A percentile compares a stretch with the other conserved stretches of the same genome.
Conservation (phyloP, 108 stramenopile genomes). For the Nitzschia sp. region DNA sequence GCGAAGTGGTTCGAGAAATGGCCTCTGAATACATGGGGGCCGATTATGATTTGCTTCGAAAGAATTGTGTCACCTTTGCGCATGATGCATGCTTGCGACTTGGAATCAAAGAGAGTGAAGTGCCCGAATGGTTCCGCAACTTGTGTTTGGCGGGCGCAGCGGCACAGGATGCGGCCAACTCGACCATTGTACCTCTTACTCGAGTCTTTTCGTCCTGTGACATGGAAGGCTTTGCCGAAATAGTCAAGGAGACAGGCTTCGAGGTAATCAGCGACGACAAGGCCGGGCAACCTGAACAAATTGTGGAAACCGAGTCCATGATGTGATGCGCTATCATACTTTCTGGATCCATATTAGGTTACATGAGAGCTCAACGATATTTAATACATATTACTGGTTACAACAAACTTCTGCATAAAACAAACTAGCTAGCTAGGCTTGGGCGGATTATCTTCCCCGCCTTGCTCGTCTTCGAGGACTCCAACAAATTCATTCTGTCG, state of each 20-base stretch:
- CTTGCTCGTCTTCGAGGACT: background rate
- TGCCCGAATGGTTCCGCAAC: conserved; percentile 84
- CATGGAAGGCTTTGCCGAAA: conserved; percentile 5
- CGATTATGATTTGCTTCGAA: conserved; percentile 79
- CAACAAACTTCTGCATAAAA: background rate
- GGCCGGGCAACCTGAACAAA: background rate
- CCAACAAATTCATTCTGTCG: conserved; percentile 23
- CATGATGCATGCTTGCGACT: conserved; percentile 73
- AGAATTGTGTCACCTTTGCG: conserved; percentile 87
- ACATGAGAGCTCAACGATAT: no score
- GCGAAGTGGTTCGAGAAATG: conserved; percentile 66
- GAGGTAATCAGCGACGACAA: conserved; percentile 4
- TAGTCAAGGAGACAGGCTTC: conserved; percentile 11
- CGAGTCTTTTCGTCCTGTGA: conserved; percentile 14
- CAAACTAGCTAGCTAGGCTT: background rate
- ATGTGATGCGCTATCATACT: no score
- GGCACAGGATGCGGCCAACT: conserved; percentile 60
- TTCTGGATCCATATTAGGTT: no score
- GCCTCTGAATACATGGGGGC: conserved; percentile 69
- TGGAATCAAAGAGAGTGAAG: conserved; percentile 74
- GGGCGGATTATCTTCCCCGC: no score
- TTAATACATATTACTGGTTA: background rate
- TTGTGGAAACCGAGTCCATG: no score
- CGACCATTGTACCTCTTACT: conserved; percentile 28
- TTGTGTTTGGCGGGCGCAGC: conserved; percentile 64